Conservation (phyloP, 1,284 basidiomycete species). For the Apiotrichum brassicae region DNA sequence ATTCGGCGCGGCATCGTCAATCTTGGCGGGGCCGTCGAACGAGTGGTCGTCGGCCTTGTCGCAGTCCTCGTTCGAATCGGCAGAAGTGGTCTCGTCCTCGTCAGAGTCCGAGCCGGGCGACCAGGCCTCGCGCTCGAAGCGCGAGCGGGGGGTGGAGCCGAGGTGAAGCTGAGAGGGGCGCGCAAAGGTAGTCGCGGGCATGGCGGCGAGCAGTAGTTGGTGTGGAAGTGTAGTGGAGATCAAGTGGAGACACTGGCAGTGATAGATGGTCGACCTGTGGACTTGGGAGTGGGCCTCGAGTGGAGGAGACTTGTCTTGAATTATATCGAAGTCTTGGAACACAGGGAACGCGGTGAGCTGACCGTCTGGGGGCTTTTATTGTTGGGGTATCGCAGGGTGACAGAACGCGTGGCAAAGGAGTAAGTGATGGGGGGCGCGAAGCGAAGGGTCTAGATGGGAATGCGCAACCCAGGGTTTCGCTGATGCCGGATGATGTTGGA, state of each 20-base stretch:
- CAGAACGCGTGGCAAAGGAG: not conserved
- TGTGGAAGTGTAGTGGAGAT: not conserved
- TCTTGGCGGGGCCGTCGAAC: constrained; percentile 1
- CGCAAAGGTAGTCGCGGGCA: constrained; percentile 7
- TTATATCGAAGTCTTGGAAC: not conserved
- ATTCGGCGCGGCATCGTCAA: not conserved
- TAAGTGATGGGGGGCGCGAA: no score
- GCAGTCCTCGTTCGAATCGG: constrained; percentile 1
- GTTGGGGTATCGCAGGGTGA: not conserved
- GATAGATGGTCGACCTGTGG: not conserved
- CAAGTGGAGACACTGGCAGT: not conserved
- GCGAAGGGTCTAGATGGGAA: no score
- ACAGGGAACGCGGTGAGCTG: not conserved
- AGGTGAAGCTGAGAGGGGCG: constrained; percentile 7
- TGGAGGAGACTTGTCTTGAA: not conserved
- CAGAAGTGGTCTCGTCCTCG: constrained; percentile 7
- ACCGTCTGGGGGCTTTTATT: not conserved
- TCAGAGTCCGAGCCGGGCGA: constrained; percentile 3
- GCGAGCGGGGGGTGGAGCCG: not conserved
- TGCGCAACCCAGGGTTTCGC: no score
- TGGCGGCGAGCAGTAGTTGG: not conserved
- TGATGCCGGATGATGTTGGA: no score
- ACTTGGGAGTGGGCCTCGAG: not conserved
- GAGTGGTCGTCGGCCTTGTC: constrained; percentile 3
- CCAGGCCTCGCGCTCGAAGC: not conserved